These are phyloP conservation scores for Hymenochaete sp. DNA, from an alignment of 1,284 basidiomycete genomes.

Conservation along the genomic window DNA sequence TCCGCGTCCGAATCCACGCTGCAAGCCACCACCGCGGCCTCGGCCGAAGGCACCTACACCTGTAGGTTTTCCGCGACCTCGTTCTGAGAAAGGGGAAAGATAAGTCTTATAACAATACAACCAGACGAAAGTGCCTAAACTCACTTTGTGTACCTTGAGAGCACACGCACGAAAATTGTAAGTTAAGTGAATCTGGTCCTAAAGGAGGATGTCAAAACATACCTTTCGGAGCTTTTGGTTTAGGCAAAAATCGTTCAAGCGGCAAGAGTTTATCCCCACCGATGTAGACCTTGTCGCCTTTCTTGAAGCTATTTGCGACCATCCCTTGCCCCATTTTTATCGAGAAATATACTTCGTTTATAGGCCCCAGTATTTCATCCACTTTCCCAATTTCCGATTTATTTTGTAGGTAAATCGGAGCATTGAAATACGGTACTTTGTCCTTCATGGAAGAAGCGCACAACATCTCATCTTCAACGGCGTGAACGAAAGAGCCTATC, in stretches of 20 bases:
- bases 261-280: conserved; percentile 93
- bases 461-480: conserved; percentile 98
- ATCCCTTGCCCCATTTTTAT: conserved; percentile 97
- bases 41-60: conserved; percentile 33
- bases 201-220: conserved; percentile 23
- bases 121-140: not conserved
- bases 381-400: conserved; percentile 95
- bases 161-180: not conserved
- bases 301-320: conserved; percentile 92
- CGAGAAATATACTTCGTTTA: conserved; percentile 98
- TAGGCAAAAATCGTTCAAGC: conserved; percentile 94
- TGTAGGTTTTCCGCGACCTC: conserved; percentile 30
- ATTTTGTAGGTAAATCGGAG: conserved; percentile 97
- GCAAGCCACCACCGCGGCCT: conserved; percentile 29
- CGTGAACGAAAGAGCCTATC: conserved; percentile 85
- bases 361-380: conserved; percentile 94
- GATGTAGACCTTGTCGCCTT: conserved; percentile 97
- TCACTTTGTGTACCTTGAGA: conserved; percentile 17
- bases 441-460: conserved; percentile 80
- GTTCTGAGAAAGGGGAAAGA: conserved; percentile 36
- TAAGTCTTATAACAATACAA: conserved; percentile 1
- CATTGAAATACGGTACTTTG: conserved; percentile 99
- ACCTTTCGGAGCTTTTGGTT: conserved; percentile 82
- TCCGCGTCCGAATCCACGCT: conserved; percentile 35
- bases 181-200: conserved; percentile 17